phyloP scores from a whole-genome alignment of 306 rosid species.

The Leucaena leucocephala region DNA sequence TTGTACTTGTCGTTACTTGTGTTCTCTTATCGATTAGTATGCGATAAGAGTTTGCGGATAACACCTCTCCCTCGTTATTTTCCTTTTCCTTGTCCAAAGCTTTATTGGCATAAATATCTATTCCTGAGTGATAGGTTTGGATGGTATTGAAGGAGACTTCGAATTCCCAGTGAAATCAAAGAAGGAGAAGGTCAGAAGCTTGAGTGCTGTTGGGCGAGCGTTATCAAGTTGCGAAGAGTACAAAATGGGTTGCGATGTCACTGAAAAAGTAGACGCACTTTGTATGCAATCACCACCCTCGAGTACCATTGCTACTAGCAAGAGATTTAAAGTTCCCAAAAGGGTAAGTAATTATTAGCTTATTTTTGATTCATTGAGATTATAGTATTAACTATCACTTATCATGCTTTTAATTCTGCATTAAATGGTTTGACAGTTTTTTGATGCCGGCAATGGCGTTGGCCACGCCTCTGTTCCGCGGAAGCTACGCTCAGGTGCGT shows the following conservation, averaged over 20 bases:
- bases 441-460: slow-evolving; percentile 59
- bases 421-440: slow-evolving; percentile 44
- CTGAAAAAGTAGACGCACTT: slow-evolving; percentile 48
- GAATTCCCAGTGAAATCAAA: slow-evolving; percentile 54
- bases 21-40: slow-evolving; percentile 31
- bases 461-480: slow-evolving; percentile 73
- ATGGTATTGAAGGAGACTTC: slow-evolving; percentile 36
- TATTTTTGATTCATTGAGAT: neutral
- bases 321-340: slow-evolving; percentile 52
- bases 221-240: slow-evolving; percentile 33
- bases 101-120: slow-evolving; percentile 6
- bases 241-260: slow-evolving; percentile 55
- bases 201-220: slow-evolving; percentile 53
- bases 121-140: slow-evolving; percentile 31
- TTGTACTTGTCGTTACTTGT: slow-evolving; percentile 55
- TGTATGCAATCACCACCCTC: slow-evolving; percentile 28
- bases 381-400: neutral
- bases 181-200: slow-evolving; percentile 65
- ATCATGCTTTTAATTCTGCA: slow-evolving; percentile 3
- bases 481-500: slow-evolving; percentile 82
- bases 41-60: slow-evolving; percentile 51
- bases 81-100: neutral
- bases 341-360: slow-evolving; percentile 40
- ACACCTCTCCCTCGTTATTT: slow-evolving; percentile 43
- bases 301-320: slow-evolving; percentile 34